phyloP scores from a whole-genome alignment of 129 eudicot species.

The Deinandra increscens region DNA sequence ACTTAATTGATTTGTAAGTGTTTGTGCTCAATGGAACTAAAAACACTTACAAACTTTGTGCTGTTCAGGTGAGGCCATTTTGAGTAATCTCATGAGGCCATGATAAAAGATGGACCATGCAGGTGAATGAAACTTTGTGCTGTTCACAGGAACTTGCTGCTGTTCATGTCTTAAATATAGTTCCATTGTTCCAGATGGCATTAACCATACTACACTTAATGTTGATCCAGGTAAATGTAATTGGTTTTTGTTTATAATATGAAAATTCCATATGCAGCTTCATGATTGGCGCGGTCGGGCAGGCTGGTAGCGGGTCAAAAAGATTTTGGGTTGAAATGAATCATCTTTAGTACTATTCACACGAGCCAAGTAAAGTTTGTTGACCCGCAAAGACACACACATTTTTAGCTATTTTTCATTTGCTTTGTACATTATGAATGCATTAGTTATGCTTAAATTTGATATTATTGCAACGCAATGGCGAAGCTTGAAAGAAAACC shows the following conservation, averaged over 20 bases:
- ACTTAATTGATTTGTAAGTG: too few relatives aligned
- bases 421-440: neutral
- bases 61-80: too few relatives aligned
- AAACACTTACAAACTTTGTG: too few relatives aligned
- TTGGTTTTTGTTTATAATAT: neutral
- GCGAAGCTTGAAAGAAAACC: too few relatives aligned
- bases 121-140: too few relatives aligned
- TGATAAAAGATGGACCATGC: too few relatives aligned
- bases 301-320: neutral
- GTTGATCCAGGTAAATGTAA: constrained; percentile 66
- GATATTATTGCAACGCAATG: neutral
- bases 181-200: constrained; percentile 60
- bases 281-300: neutral
- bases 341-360: neutral
- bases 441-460: neutral
- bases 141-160: too few relatives aligned
- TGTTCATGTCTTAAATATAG: constrained; percentile 67
- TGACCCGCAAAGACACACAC: neutral
- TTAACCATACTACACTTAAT: constrained; percentile 62
- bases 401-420: neutral
- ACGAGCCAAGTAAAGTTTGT: neutral
- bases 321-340: neutral
- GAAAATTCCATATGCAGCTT: neutral
- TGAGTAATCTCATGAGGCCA: too few relatives aligned
- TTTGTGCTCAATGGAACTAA: too few relatives aligned